A percentile compares a stretch with the other conserved stretches of the same genome.
phyloP scores from a whole-genome alignment of 2,329 filamentous ascomycete genomes.

The Sporothrix pallida region DNA sequence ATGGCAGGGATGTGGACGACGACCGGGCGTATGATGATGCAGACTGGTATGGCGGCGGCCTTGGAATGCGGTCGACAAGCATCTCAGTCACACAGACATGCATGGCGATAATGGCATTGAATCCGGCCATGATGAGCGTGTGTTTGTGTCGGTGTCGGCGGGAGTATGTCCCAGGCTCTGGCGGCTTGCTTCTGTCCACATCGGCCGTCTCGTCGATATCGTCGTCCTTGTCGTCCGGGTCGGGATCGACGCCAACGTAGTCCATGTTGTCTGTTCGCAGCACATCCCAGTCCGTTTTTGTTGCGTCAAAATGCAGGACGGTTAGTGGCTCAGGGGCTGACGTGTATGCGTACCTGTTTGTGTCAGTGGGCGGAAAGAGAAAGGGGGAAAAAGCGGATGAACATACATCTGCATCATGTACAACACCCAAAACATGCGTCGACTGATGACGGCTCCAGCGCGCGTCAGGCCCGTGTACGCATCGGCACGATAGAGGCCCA shows the following conservation, averaged over 20 bases:
- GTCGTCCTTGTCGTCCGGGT: slow-evolving; percentile 1
- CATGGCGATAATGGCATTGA: slow-evolving; percentile 23
- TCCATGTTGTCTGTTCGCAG: slow-evolving; percentile 6
- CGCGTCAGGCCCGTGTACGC: slow-evolving; percentile 4
- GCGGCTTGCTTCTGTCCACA: neutral
- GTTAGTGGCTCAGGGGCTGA: slow-evolving; percentile 19
- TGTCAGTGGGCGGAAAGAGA: neutral
- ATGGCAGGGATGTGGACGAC: neutral
- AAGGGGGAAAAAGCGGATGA: no score
- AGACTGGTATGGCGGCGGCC: neutral
- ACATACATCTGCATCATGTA: slow-evolving; percentile 27
- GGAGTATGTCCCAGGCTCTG: slow-evolving; percentile 6
- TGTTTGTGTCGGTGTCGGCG: slow-evolving; percentile 21
- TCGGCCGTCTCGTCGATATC: neutral
- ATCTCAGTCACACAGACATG: slow-evolving; percentile 20
- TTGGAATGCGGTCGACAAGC: slow-evolving; percentile 4
- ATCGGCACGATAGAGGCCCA: slow-evolving; percentile 23
- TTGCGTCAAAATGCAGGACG: slow-evolving; percentile 9
- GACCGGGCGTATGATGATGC: neutral
- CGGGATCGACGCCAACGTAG: neutral
- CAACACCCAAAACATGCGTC: slow-evolving; percentile 24
- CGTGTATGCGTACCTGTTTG: slow-evolving; percentile 15
- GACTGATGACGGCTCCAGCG: slow-evolving; percentile 11
- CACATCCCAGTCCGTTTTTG: slow-evolving; percentile 12
- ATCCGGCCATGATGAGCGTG: slow-evolving; percentile 17